These are phyloP conservation scores for Dactylis glomerata DNA, from an alignment of 176 grass and related monocot species.

Conservation along the genomic window DNA sequence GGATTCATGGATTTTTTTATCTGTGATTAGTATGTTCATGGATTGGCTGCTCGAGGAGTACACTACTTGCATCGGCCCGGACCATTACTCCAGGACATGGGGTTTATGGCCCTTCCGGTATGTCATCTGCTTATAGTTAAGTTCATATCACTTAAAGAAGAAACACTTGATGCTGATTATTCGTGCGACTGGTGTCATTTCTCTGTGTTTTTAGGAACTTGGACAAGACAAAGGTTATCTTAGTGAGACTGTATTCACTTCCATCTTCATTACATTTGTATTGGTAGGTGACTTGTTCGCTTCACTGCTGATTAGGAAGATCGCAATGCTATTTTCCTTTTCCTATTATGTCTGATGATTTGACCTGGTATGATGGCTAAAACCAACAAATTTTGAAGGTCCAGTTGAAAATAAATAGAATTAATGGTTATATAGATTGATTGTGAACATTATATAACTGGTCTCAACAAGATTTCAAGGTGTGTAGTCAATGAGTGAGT, in stretches of 20 bases:
- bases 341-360: constrained; percentile 6
- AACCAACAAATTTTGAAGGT: neutral
- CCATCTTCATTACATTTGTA: constrained; percentile 79
- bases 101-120: constrained; percentile 95
- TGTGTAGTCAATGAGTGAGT: neutral
- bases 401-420: neutral
- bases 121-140: constrained; percentile 4
- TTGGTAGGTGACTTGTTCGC: constrained; percentile 56
- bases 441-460: constrained; percentile 3
- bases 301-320: constrained; percentile 13
- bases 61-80: constrained; percentile 95
- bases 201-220: constrained; percentile 67
- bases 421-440: neutral
- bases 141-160: neutral
- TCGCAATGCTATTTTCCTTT: neutral
- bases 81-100: constrained; percentile 88
- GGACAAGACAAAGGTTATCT: constrained; percentile 78
- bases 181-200: neutral
- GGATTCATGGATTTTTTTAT: constrained; percentile 46
- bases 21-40: constrained; percentile 84
- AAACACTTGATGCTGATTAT: constrained; percentile 23
- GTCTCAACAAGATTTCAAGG: neutral
- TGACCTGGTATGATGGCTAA: neutral
- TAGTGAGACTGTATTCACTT: constrained; percentile 89
- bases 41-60: constrained; percentile 87